Evolutionary conservation across 202 grass and related monocot genomes (phyloP), one percentile per base, ranked within the genome.

Genomic region (Setaria viridis): DNA sequence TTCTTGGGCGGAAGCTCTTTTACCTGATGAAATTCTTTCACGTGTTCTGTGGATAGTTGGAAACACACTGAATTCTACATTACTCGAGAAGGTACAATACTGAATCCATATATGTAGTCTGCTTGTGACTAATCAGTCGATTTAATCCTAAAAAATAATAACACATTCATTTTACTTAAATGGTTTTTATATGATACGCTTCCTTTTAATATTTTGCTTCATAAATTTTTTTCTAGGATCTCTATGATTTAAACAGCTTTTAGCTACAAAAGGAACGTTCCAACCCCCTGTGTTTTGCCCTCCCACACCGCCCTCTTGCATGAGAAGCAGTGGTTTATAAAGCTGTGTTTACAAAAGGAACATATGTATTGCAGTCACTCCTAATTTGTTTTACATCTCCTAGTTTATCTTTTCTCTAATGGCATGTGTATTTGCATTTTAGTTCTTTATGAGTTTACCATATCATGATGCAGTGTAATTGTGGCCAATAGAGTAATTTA

Each of bases 31-130:
- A 59, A 82, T 95, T 88, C 90, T 95, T 95, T 80, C 70, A 80
- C 91, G 91, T 65, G 75, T 99, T 66, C 48, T 99, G 9, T 92
- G 93, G 96, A 90, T 99, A 88, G 57, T 99, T 87, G 90, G 83
- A 72, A 99, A 96, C 32, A 91, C 96, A 78, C 42, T 88, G 7
- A 92, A 87, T 71, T 70, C 60, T 72, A 91, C 90, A 53, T 88
- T 99, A 70, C 82, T 99, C 32, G 88, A 99, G 82, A 95, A 92
- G 93, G 96, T 95, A 84, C 29, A 73, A 30, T 78, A 79, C 67
- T 82, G 55, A 78, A 73, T 62, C 88, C 5, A 16, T 70, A 63
- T 82, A 32, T 60, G 16, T 69, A 39, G 11, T 80, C 16, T 83
- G 42, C 42, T 32, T 68, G 11, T 87, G 69, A 41, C 15, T 84